Evolutionary conservation across 1,139 yeast genomes (phyloP).

Genomic region (Yamadazyma oceani): DNA sequence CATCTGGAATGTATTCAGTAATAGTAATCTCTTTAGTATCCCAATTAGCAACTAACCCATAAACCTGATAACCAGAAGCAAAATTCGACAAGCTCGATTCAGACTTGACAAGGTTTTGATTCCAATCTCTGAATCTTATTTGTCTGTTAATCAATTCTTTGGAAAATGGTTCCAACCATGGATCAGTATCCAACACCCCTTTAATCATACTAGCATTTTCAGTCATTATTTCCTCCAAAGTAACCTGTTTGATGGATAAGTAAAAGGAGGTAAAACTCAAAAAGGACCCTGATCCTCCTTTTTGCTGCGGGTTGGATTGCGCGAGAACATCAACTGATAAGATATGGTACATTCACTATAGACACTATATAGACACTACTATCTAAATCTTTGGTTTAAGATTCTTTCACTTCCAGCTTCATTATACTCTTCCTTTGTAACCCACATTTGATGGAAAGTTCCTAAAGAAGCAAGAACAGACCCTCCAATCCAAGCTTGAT

Average conservation of each 20-base stretch:
- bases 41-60: constrained; percentile 71
- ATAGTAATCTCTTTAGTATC: constrained; percentile 56
- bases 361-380: constrained; percentile 8
- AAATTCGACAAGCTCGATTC: constrained; percentile 53
- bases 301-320: neutral
- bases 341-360: neutral
- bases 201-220: constrained; percentile 26
- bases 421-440: constrained; percentile 83
- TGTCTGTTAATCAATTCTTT: constrained; percentile 47
- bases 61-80: constrained; percentile 61
- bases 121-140: constrained; percentile 51
- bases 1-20: constrained; percentile 90
- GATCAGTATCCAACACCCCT: constrained; percentile 71
- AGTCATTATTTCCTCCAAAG: no score
- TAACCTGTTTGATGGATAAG: no score
- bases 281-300: neutral
- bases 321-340: neutral
- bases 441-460: constrained; percentile 97
- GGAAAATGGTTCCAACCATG: constrained; percentile 85
- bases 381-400: constrained; percentile 72
- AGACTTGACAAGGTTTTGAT: constrained; percentile 39
- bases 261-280: no score
- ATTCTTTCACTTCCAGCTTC: constrained; percentile 89
- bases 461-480: constrained; percentile 90
- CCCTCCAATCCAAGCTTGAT: constrained; percentile 95